phyloP scores from a whole-genome alignment of 2,329 filamentous ascomycete genomes.

The Nemania abortiva region DNA sequence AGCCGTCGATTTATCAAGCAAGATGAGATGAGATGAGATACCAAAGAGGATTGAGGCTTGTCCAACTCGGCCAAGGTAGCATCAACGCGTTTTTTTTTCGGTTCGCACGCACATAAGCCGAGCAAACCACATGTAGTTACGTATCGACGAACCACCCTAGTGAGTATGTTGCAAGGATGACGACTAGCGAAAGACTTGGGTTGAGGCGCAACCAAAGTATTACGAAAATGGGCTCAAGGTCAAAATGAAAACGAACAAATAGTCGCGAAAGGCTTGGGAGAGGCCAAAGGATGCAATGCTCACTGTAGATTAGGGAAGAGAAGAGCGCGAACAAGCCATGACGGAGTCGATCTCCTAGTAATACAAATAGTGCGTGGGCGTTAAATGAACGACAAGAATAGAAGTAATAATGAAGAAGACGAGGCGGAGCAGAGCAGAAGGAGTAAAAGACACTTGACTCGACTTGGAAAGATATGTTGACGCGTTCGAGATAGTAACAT shows the following conservation, averaged over 20 bases:
- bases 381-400: slow-evolving; percentile 7
- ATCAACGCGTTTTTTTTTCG: neutral
- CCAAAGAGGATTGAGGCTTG: neutral
- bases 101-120: neutral
- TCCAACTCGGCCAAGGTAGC: slow-evolving; percentile 1
- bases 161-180: neutral
- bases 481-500: neutral
- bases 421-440: neutral
- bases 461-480: slow-evolving; percentile 18
- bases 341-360: slow-evolving; percentile 4
- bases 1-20: neutral
- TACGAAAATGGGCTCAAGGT: neutral
- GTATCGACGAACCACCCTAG: neutral
- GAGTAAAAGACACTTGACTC: slow-evolving; percentile 7
- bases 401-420: neutral
- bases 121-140: neutral
- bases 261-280: neutral
- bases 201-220: neutral
- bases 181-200: slow-evolving; percentile 10
- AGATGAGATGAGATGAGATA: too few species aligned
- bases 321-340: neutral
- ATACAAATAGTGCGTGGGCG: slow-evolving; percentile 6
- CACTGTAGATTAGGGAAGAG: neutral
- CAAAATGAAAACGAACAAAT: neutral
- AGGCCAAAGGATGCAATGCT: neutral